Evolutionary conservation across 1,139 yeast species (phyloP).

Genomic region (Candida sanyaensis): DNA sequence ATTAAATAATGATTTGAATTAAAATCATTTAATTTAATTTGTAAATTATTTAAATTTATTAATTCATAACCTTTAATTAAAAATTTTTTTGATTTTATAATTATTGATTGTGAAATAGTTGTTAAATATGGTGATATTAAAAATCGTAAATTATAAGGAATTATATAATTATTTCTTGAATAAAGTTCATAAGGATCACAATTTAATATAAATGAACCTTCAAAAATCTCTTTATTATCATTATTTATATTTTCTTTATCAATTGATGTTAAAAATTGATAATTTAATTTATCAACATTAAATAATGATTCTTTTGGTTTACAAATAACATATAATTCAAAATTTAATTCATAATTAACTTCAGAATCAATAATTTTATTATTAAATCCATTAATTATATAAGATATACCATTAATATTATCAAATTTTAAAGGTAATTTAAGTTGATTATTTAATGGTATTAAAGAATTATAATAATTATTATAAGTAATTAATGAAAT

Average conservation of each 20-base stretch:
- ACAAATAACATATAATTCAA: slow-evolving; percentile 10
- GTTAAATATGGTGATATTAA: slow-evolving; percentile 39
- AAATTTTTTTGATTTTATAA: slow-evolving; percentile 21
- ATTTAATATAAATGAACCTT: slow-evolving; percentile 21
- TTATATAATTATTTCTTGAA: slow-evolving; percentile 27
- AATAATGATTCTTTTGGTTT: slow-evolving; percentile 1
- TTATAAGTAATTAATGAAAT: slow-evolving; percentile 26
- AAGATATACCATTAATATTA: background rate
- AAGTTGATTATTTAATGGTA: slow-evolving; percentile 20
- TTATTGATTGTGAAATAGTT: slow-evolving; percentile 1
- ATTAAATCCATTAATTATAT: slow-evolving; percentile 4
- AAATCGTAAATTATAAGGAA: slow-evolving; percentile 39
- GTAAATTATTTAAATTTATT: slow-evolving; percentile 1
- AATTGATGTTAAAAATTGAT: slow-evolving; percentile 1
- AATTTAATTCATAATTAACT: slow-evolving; percentile 11
- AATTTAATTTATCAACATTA: slow-evolving; percentile 6
- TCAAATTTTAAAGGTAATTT: slow-evolving; percentile 13
- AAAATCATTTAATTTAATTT: slow-evolving; percentile 4
- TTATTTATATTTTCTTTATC: no score
- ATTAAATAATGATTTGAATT: slow-evolving; percentile 8
- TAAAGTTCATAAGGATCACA: slow-evolving; percentile 36
- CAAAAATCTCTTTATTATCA: slow-evolving; percentile 1
- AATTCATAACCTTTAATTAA: slow-evolving; percentile 11
- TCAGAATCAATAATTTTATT: slow-evolving; percentile 7
- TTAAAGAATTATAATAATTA: slow-evolving; percentile 25